Conservation (phyloP, 805 yeast species). For the Schwanniomyces pseudopolymorphus region DNA sequence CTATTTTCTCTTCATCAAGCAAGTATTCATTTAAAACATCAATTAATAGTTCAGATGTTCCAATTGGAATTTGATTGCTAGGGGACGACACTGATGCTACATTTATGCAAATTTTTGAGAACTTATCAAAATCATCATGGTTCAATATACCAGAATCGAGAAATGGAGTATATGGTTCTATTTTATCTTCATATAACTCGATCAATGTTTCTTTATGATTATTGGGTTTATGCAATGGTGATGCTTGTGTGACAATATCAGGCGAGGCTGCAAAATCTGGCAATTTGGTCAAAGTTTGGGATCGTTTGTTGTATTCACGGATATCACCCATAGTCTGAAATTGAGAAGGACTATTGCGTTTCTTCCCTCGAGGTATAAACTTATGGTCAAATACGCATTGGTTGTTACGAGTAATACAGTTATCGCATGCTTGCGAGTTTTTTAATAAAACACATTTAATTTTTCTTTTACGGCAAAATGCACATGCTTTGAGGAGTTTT, state of each 20-base stretch:
- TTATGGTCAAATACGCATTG: slow-evolving; percentile 19
- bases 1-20: background rate
- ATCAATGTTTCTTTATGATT: too few relatives aligned
- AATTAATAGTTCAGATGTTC: background rate
- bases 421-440: slow-evolving; percentile 11
- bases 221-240: background rate
- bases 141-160: slow-evolving; percentile 9
- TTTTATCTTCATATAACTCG: slow-evolving; percentile 4
- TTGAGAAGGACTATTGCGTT: background rate
- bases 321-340: too few relatives aligned
- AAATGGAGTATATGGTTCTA: slow-evolving; percentile 20
- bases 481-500: slow-evolving; percentile 19
- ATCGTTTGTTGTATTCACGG: background rate
- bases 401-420: slow-evolving; percentile 12
- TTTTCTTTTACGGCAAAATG: slow-evolving; percentile 18
- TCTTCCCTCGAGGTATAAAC: background rate
- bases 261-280: background rate
- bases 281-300: background rate
- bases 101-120: slow-evolving; percentile 17
- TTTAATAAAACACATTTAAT: slow-evolving; percentile 13
- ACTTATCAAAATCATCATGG: slow-evolving; percentile 8
- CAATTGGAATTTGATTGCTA: background rate
- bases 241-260: too few relatives aligned
- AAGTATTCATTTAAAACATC: background rate
- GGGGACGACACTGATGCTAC: slow-evolving; percentile 6